Evolutionary conservation across 768 basidiomycete genomes (phyloP).

Genomic region (Leccinum sublutescens): DNA sequence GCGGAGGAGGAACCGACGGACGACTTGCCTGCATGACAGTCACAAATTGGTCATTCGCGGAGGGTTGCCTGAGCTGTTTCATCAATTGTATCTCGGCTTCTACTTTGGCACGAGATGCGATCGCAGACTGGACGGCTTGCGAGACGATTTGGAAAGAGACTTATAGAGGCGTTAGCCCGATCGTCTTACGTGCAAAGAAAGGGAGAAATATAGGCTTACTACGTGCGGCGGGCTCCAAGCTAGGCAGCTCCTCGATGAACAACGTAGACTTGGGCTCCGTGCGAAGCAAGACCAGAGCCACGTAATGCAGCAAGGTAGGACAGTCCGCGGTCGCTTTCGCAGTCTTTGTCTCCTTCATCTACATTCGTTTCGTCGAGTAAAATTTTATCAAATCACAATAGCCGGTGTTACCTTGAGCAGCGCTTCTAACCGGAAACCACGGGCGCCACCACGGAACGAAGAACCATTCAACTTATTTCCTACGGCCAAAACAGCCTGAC

Average conservation of each 20-base stretch:
- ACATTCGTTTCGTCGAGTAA: background rate
- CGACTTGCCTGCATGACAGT: slow-evolving; percentile 63
- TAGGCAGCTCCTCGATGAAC: slow-evolving; percentile 80
- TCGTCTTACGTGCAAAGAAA: background rate
- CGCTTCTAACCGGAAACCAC: slow-evolving; percentile 64
- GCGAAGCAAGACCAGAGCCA: slow-evolving; percentile 72
- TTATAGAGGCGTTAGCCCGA: slow-evolving; percentile 25
- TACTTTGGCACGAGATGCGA: slow-evolving; percentile 55
- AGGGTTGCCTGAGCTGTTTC: slow-evolving; percentile 30
- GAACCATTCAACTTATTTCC: no score
- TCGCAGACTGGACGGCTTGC: slow-evolving; percentile 58
- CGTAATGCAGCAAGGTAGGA: slow-evolving; percentile 88
- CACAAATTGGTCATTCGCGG: slow-evolving; percentile 59
- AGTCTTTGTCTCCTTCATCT: slow-evolving; percentile 86
- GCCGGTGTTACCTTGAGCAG: slow-evolving; percentile 64
- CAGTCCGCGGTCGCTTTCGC: slow-evolving; percentile 64
- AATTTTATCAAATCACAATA: background rate
- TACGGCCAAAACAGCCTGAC: background rate
- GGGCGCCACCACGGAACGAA: no score
- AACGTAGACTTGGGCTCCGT: slow-evolving; percentile 61
- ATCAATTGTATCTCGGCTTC: slow-evolving; percentile 52
- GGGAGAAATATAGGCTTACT: slow-evolving; percentile 37
- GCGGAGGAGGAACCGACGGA: background rate
- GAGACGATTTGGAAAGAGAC: slow-evolving; percentile 71
- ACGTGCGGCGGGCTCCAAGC: slow-evolving; percentile 79